Percentiles rank a stretch among this genome's conserved stretches.
Conservation (phyloP, 345 rosid genomes). For the Crucihimalaya himalaica region DNA sequence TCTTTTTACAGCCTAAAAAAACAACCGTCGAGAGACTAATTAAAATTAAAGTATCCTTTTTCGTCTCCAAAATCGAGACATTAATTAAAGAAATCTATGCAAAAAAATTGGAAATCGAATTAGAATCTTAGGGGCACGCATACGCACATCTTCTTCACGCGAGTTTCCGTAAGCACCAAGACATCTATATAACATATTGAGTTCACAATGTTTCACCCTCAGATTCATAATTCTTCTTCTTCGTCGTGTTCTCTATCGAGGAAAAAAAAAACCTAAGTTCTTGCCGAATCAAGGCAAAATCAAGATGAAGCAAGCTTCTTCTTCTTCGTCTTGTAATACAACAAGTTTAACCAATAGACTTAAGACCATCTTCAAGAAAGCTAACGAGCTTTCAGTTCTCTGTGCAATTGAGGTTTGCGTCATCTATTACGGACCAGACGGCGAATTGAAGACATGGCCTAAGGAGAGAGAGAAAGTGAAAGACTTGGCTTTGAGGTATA, state of each 20-base stretch:
- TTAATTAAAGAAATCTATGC: neutral
- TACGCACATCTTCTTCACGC: neutral
- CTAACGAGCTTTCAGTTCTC: conserved; percentile 13
- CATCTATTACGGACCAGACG: conserved; percentile 10
- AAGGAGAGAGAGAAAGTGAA: conserved; percentile 18
- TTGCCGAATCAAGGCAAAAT: conserved; percentile 2
- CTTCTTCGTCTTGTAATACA: conserved; percentile 18
- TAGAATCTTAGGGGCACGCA: neutral
- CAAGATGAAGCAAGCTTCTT: conserved; percentile 5
- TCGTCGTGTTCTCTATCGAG: no score
- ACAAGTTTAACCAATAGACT: conserved; percentile 23
- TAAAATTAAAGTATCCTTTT: neutral
- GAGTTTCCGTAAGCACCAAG: neutral
- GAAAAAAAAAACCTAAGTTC: conserved; percentile 11
- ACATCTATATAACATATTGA: neutral
- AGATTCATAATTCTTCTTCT: neutral
- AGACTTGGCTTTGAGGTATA: conserved; percentile 28
- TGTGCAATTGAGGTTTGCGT: conserved; percentile 22
- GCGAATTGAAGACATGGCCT: conserved; percentile 27
- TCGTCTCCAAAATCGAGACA: neutral
- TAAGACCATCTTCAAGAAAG: conserved; percentile 32
- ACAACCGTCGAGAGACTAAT: neutral
- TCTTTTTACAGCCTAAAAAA: neutral
- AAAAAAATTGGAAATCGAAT: conserved; percentile 15
- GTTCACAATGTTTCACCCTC: neutral